These are phyloP conservation scores for Alopecurus myosuroides DNA, from an alignment of 176 grass and related monocot genomes.

Conservation along the genomic window DNA sequence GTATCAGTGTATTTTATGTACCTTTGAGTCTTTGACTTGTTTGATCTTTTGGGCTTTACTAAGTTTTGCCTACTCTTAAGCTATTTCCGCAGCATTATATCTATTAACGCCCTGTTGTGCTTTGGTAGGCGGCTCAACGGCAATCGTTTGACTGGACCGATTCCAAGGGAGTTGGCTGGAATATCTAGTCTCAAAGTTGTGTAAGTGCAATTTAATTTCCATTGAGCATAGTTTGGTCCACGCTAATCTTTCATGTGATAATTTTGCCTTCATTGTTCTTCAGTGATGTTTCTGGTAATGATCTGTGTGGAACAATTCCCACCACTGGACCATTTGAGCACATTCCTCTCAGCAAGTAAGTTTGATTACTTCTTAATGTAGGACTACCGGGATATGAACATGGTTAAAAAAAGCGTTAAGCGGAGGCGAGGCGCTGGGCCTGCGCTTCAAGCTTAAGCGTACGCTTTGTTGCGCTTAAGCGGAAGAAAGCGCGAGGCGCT, in stretches of 20 bases:
- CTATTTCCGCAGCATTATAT: background rate
- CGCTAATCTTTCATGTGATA: background rate
- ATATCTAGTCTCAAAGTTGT: conserved; percentile 87
- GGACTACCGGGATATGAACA: background rate
- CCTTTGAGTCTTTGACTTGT: background rate
- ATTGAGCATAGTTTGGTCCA: background rate
- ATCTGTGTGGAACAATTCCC: conserved; percentile 93
- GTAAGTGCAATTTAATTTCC: conserved; percentile 59
- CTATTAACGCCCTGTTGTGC: conserved; percentile 13
- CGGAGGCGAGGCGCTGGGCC: too few species aligned
- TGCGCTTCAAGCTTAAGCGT: too few species aligned
- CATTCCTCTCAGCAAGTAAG: conserved; percentile 96
- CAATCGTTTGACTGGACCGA: conserved; percentile 78
- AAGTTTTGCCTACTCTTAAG: background rate
- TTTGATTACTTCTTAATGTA: conserved; percentile 2
- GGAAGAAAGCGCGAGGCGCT: too few species aligned
- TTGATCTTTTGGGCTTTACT: background rate
- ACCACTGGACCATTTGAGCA: conserved; percentile 84
- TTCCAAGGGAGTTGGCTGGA: conserved; percentile 81
- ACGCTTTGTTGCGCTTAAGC: too few species aligned
- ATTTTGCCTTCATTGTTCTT: conserved; percentile 16
- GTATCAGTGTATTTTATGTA: background rate
- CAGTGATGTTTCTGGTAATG: conserved; percentile 92
- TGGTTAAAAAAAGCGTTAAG: too few species aligned
- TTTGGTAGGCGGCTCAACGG: conserved; percentile 82